Base-by-base conservation (phyloP, 2,329 filamentous ascomycete species). In the Cladosporium sp. region DNA sequence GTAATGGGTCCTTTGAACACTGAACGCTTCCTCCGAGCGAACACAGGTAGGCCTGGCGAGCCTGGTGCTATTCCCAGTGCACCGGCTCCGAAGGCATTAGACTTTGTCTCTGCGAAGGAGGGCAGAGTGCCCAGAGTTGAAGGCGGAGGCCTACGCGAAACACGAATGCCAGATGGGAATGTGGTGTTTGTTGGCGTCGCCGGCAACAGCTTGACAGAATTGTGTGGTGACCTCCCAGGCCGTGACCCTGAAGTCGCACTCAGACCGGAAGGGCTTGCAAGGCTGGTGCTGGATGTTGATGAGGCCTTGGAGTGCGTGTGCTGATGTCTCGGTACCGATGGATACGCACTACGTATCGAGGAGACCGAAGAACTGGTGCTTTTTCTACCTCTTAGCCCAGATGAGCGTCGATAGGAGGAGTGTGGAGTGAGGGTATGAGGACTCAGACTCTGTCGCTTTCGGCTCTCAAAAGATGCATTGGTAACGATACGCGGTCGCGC, bases 291-390 rank as follows among this genome's bases (percentile, higher is more conserved):
- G 51, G 93, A 97, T 0, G 93, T 95, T 0, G 93, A 97, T 0
- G 92, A 96, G 0, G 95, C 93, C 78, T 98, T 98, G 25, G 93
- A 97, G 76, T 97, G 94, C 1, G 90, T 89, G 75, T 95, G 91
- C 21, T 76, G 72, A 62, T 90, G 88, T 69, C 92, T 90, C 69
- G 92, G 90, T 70, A 43, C 63, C 34, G 63, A 59, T 11, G 93
- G 91, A 73, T 94, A 93, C 74, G 98, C 92, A 53, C 91, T 96
- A 66, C 95, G 89, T 65, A 99, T 89, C 0, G 93, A 97, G 0
- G 93, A 97, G 18, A 99, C 89, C 0, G 93, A 98, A 0, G 93
- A 97, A 0, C 93, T 97, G 0, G 95, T 99, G 0, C 94, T 98
- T 77, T 98, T 98, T 67, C 95, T 88, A 43, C 95, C 94, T 30